Conservation (phyloP, 2,329 filamentous ascomycete species). For the Fusarium heterosporum region DNA sequence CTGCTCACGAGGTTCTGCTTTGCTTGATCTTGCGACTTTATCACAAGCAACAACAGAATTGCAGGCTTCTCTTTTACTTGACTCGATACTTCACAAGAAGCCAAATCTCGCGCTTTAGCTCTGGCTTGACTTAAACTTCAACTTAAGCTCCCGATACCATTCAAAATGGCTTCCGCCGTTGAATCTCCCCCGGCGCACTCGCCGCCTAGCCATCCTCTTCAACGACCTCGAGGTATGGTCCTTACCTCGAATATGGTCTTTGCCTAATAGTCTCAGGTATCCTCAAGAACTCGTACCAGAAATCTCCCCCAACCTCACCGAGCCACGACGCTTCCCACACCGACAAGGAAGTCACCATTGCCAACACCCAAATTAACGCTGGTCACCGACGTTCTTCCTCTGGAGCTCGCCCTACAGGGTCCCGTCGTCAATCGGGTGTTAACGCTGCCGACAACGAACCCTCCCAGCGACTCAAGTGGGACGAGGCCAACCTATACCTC, state of each 20-base stretch:
- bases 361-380: conserved; percentile 95
- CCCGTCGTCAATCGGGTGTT: conserved; percentile 76
- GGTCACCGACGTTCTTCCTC: conserved; percentile 87
- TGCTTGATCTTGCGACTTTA: conserved; percentile 38
- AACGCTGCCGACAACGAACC: conserved; percentile 58
- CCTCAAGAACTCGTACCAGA: conserved; percentile 86
- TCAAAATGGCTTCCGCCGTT: conserved; percentile 57
- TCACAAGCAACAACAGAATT: conserved; percentile 32
- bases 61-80: too few species aligned
- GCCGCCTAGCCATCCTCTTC: conserved; percentile 55
- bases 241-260: conserved; percentile 1
- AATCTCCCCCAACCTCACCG: conserved; percentile 66
- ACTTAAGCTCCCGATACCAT: conserved; percentile 24
- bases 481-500: conserved; percentile 96
- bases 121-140: conserved; percentile 30
- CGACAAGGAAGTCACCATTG: conserved; percentile 89
- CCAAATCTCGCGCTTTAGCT: conserved; percentile 22
- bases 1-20: conserved; percentile 43
- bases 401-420: conserved; percentile 69
- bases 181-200: conserved; percentile 56
- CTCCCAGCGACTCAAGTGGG: conserved; percentile 91
- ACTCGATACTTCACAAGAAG: conserved; percentile 6
- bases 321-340: conserved; percentile 59
- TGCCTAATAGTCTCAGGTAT: conserved; percentile 72
- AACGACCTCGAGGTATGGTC: conserved; percentile 60